Evolutionary conservation across 1,139 yeast species (phyloP), one percentile per base, ranked within the genome.

Genomic region (Magnusiomyces fungicola): DNA sequence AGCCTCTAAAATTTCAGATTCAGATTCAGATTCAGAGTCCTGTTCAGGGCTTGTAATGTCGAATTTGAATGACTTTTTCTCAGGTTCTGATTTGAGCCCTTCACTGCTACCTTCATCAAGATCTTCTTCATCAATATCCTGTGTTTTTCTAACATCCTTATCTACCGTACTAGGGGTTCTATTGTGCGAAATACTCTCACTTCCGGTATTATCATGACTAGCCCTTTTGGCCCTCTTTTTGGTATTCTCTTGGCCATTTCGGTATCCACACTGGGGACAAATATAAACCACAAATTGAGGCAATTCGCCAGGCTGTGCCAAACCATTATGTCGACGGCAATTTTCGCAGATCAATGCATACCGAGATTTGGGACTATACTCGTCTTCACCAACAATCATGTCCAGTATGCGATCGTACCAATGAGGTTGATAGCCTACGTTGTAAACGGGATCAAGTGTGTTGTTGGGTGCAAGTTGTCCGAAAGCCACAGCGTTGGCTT

Each of bases 291-390:
- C 79, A 19, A 69, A 66, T 3, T 63, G 64, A 0, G 95, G 87
- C 22, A 70, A 62, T 49, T 70, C 68, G 18, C 85, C 83, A 1
- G 88, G 90, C 3, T 89, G 87, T 0, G 95, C 95, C 48, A 87
- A 71, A 1, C 96, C 96, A 61, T 87, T 87, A 65, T 87, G 95
- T 25, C 73, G 69, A 43, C 67, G 71, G 61, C 96, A 87, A 18
- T 73, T 69, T 25, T 62, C 57, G 62, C 96, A 87, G 19, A 87
- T 83, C 57, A 87, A 72, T 0, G 96, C 96, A 62, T 74, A 84
- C 45, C 95, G 68, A 51, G 71, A 70, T 49, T 79, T 72, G 0
- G 88, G 75, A 52, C 80, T 79, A 54, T 74, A 69, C 59, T 81
- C 85, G 60, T 84, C 90, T 12, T 82, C 79, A 1, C 96, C 96